Evolutionary conservation across 1,139 yeast species (phyloP).

Genomic region (Taphrina flavorubra): DNA sequence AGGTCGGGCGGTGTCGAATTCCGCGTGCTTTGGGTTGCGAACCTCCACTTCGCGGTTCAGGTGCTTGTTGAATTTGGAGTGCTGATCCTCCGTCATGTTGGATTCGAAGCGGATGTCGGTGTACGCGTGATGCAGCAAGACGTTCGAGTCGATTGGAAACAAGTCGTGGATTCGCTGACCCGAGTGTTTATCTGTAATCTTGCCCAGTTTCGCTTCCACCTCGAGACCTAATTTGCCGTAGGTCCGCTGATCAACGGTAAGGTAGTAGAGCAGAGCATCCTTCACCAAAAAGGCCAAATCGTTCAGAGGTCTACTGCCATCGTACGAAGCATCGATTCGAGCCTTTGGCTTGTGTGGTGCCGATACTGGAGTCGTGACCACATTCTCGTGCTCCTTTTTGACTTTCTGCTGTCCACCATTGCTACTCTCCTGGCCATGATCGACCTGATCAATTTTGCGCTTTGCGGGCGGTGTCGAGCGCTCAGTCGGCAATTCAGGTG

Average conservation of each 20-base stretch:
- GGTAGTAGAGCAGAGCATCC: slow-evolving; percentile 18
- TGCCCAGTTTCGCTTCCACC: slow-evolving; percentile 76
- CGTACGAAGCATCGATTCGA: slow-evolving; percentile 15
- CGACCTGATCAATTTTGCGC: slow-evolving; percentile 17
- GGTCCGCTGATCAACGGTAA: slow-evolving; percentile 18
- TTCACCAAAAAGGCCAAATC: slow-evolving; percentile 22
- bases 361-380: not conserved
- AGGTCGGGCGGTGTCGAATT: slow-evolving; percentile 4
- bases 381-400: not conserved
- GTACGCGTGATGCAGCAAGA: slow-evolving; percentile 55
- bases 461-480: slow-evolving; percentile 1
- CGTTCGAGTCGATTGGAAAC: slow-evolving; percentile 72
- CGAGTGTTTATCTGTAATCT: slow-evolving; percentile 66
- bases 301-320: slow-evolving; percentile 6
- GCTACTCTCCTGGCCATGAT: not conserved
- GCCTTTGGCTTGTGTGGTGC: not conserved
- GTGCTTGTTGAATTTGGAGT: slow-evolving; percentile 40
- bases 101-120: slow-evolving; percentile 34
- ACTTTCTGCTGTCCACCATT: not conserved
- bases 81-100: slow-evolving; percentile 41
- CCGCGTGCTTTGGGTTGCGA: slow-evolving; percentile 32
- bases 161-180: slow-evolving; percentile 61
- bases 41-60: slow-evolving; percentile 42
- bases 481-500: slow-evolving; percentile 1
- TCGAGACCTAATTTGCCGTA: slow-evolving; percentile 55